phyloP scores from a whole-genome alignment of 2,329 filamentous ascomycete species.

The Sporothrix pseudoabietina region DNA sequence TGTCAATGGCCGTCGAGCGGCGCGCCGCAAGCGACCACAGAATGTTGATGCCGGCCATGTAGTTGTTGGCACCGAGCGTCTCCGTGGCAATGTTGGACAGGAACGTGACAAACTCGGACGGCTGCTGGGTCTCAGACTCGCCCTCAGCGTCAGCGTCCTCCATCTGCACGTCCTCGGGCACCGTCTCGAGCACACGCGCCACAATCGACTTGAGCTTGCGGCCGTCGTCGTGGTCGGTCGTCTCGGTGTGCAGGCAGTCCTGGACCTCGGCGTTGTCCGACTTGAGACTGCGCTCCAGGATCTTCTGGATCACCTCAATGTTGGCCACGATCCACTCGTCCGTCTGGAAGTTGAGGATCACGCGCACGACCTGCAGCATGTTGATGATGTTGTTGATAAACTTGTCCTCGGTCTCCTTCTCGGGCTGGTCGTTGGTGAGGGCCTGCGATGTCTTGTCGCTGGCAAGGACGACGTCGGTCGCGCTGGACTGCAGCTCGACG shows the following conservation, averaged over 20 bases:
- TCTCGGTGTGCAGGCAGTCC: slow-evolving; percentile 79
- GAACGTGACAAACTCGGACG: slow-evolving; percentile 83
- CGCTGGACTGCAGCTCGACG: slow-evolving; percentile 85
- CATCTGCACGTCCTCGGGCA: slow-evolving; percentile 77
- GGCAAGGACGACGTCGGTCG: slow-evolving; percentile 81
- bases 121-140: slow-evolving; percentile 71
- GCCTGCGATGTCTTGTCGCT: slow-evolving; percentile 72
- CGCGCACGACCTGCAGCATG: slow-evolving; percentile 85
- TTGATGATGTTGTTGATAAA: slow-evolving; percentile 89
- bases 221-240: slow-evolving; percentile 69
- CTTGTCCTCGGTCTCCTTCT: slow-evolving; percentile 71
- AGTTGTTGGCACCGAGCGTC: slow-evolving; percentile 76
- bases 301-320: slow-evolving; percentile 76
- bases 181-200: slow-evolving; percentile 80
- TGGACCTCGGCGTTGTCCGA: slow-evolving; percentile 91
- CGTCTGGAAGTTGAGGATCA: slow-evolving; percentile 82
- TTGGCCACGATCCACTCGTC: slow-evolving; percentile 89
- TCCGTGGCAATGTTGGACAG: slow-evolving; percentile 86
- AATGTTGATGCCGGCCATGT: slow-evolving; percentile 87
- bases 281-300: slow-evolving; percentile 85
- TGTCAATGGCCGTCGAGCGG: slow-evolving; percentile 83
- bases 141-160: slow-evolving; percentile 81
- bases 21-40: slow-evolving; percentile 88
- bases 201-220: slow-evolving; percentile 74
- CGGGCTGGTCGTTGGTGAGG: slow-evolving; percentile 60